Base-by-base conservation (phyloP, 169 alveolate species). In the Plasmodium cynomolgi region DNA sequence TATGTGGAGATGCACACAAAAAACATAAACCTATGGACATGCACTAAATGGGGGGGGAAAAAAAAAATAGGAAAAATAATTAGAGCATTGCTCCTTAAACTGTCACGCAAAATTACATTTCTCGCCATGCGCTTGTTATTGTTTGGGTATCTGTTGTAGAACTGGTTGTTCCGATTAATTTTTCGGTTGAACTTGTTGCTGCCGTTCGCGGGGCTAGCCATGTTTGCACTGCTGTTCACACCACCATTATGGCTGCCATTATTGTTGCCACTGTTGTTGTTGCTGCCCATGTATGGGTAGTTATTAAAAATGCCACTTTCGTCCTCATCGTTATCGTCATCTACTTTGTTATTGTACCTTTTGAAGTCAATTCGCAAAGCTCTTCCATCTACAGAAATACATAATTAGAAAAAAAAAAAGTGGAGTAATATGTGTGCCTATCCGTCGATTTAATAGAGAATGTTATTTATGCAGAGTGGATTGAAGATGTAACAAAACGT, bases 91-190 rank as follows among this genome's bases (percentile, higher is more conserved):
- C 47, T 34, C 33, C 54, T 73, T 37, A 41, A 39, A n/a, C 8
- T 37, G 13, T 68, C 84, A 13, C 56, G 3, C 20, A 37, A 20
- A n/a, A 41, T 90, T 90, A 81, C 86, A 81, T 85, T 92, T 47
- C 91, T 82, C 15, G 33, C 62, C 81, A 50, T 17, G 44, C 93
- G 85, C 92, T 71, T 44, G 56, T 75, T 83, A 95, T 58, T 79
- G 90, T 62, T 91, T 91, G n/a, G 20, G 50, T 84, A 85, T 92
- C 93, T 29, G 91, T 81, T 94, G 95, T 90, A 68, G 41, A 72
- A 84, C 68, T 83, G 93, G 84, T 79, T 82, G 58, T 91, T 77
- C 23, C 84, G 39, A 90, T 41, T 81, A 17, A 47, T 37, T 93
- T 84, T 84, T 39, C 71, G 33, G 86, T 9, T 39, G 91, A 33